Conservation (phyloP, 768 basidiomycete genomes). For the Hypholoma fasciculare region DNA sequence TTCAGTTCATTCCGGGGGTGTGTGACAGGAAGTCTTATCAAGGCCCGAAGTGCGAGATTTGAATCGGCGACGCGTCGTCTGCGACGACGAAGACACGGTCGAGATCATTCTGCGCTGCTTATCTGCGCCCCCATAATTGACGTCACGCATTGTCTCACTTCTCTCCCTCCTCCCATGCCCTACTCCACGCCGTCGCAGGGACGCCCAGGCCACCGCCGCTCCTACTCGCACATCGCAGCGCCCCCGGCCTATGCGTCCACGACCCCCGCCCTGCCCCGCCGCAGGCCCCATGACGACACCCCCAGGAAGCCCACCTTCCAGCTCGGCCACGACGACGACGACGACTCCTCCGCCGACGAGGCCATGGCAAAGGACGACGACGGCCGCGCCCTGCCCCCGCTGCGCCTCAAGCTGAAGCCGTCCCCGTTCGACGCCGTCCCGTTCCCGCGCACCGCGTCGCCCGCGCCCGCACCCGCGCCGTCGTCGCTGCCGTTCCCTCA, state of each 20-base stretch:
- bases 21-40: no score
- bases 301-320: slow-evolving; percentile 29
- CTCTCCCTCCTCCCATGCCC: neutral
- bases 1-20: no score
- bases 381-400: slow-evolving; percentile 15
- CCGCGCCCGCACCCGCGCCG: neutral
- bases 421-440: slow-evolving; percentile 28
- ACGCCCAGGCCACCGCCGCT: slow-evolving; percentile 35
- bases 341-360: slow-evolving; percentile 35
- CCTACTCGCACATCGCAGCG: slow-evolving; percentile 26
- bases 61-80: no score
- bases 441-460: slow-evolving; percentile 35
- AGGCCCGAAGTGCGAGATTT: no score
- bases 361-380: slow-evolving; percentile 10
- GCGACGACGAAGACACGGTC: no score
- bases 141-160: neutral
- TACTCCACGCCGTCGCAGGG: slow-evolving; percentile 21
- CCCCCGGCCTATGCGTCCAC: neutral
- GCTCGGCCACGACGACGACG: slow-evolving; percentile 32
- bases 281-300: slow-evolving; percentile 2
- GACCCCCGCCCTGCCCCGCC: slow-evolving; percentile 6
- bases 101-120: no score
- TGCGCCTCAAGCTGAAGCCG: slow-evolving; percentile 18
- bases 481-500: slow-evolving; percentile 27
- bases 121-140: neutral